phyloP scores from a whole-genome alignment of 805 yeast genomes.

The Teunomyces lycoperdinae region DNA sequence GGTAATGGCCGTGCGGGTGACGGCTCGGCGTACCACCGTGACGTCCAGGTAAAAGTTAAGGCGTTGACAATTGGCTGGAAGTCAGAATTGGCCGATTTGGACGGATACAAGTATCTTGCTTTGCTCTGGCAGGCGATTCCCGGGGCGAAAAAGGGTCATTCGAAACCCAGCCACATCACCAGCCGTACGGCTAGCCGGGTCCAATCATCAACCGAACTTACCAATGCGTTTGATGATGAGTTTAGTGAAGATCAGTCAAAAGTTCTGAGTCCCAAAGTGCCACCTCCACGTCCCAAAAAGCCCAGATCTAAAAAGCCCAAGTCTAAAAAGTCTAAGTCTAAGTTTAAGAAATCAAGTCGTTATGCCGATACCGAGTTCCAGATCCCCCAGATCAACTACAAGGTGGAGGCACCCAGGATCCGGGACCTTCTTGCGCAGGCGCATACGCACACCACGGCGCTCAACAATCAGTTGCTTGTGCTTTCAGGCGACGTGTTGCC shows the following conservation, averaged over 20 bases:
- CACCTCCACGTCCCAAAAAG: neutral
- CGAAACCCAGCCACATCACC: neutral
- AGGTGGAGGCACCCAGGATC: conserved; percentile 72
- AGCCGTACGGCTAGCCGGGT: neutral
- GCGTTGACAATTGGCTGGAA: conserved; percentile 67
- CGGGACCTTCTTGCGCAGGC: conserved; percentile 69
- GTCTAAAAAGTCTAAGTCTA: conserved; percentile 9
- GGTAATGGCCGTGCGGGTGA: conserved; percentile 34
- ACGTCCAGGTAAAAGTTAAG: conserved; percentile 47
- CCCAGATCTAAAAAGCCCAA: neutral
- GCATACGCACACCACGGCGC: conserved; percentile 66
- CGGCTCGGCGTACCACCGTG: conserved; percentile 34
- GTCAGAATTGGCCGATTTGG: conserved; percentile 47
- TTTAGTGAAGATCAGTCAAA: conserved; percentile 2
- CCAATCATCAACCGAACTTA: neutral
- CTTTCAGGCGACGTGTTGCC: conserved; percentile 52
- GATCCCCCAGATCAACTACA: conserved; percentile 67
- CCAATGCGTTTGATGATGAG: conserved; percentile 3
- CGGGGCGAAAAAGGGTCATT: conserved; percentile 11
- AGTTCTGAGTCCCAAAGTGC: too few species aligned
- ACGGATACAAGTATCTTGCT: conserved; percentile 49
- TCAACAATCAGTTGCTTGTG: conserved; percentile 49
- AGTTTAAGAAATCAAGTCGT: conserved; percentile 9
- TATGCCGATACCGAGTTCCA: conserved; percentile 50
- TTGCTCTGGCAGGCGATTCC: conserved; percentile 47